Percentiles rank a stretch among this genome's conserved stretches.
Evolutionary conservation across 495 filamentous ascomycete genomes (phyloP).

Genomic region (Bathelium albidoporum): DNA sequence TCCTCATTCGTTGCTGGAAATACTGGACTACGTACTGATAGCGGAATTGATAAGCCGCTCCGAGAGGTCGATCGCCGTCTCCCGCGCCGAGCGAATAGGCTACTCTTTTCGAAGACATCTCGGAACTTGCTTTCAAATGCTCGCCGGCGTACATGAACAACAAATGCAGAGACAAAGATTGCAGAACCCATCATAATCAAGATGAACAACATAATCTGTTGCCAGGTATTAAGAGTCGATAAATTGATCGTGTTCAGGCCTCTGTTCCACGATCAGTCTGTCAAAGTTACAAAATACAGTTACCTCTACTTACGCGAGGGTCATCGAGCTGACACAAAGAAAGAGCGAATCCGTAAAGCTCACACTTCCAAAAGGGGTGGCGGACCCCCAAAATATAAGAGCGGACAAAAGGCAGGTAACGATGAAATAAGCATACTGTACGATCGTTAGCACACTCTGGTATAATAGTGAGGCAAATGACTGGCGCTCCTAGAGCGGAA

Average conservation of each 20-base stretch:
- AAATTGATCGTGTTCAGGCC: constrained; percentile 45
- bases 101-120: constrained; percentile 43
- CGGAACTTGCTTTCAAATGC: constrained; percentile 61
- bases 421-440: constrained; percentile 74
- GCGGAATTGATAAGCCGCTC: neutral
- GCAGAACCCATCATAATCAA: constrained; percentile 64
- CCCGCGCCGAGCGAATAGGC: neutral
- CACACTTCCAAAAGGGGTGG: constrained; percentile 50
- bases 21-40: neutral
- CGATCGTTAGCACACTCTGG: neutral
- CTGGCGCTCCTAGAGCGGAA: neutral
- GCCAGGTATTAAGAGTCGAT: constrained; percentile 64
- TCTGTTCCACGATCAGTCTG: constrained; percentile 57
- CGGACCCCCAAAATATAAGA: constrained; percentile 62
- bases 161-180: constrained; percentile 54
- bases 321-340: constrained; percentile 69
- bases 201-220: constrained; percentile 64
- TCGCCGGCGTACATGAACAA: constrained; percentile 54
- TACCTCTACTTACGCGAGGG: constrained; percentile 41
- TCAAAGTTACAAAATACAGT: neutral
- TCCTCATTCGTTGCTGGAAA: neutral
- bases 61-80: neutral
- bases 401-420: constrained; percentile 51
- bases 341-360: constrained; percentile 69
- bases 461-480: neutral